phyloP scores from a whole-genome alignment of 2,329 filamentous ascomycete species.

The Venturia aucupariae region DNA sequence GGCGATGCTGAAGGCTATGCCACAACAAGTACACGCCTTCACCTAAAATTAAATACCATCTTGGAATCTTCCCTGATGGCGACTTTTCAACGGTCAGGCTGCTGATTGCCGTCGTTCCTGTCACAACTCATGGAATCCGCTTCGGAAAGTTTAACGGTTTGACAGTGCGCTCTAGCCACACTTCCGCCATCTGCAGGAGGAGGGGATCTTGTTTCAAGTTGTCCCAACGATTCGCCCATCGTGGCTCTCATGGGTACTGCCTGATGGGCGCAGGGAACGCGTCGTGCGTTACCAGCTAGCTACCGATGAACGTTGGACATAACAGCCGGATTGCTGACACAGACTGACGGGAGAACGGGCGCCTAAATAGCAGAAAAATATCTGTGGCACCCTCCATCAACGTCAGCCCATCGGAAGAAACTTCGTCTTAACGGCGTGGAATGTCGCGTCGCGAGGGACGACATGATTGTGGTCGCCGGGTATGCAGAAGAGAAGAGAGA shows the following conservation, averaged over 20 bases:
- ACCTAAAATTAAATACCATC: neutral
- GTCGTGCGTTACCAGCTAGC: neutral
- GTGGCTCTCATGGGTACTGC: neutral
- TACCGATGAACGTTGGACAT: neutral
- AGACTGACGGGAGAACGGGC: slow-evolving; percentile 2
- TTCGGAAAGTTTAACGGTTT: neutral
- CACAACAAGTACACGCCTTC: neutral
- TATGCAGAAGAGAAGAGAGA: neutral
- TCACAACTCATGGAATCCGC: neutral
- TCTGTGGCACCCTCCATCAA: neutral
- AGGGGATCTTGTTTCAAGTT: neutral
- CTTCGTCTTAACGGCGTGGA: neutral
- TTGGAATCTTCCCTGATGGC: neutral
- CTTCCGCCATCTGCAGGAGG: neutral
- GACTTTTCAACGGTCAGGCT: neutral
- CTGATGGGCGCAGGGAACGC: neutral
- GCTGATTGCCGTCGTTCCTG: neutral
- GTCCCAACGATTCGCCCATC: neutral
- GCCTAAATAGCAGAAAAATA: neutral
- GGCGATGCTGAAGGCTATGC: slow-evolving; percentile 7
- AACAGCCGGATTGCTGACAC: neutral
- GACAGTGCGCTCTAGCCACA: neutral
- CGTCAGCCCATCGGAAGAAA: neutral
- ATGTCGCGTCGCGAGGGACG: neutral
- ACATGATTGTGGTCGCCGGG: neutral